Percentiles rank a stretch among this genome's conserved stretches.
Evolutionary conservation across 345 rosid genomes (phyloP).

Genomic region (Erodium maritimum): DNA sequence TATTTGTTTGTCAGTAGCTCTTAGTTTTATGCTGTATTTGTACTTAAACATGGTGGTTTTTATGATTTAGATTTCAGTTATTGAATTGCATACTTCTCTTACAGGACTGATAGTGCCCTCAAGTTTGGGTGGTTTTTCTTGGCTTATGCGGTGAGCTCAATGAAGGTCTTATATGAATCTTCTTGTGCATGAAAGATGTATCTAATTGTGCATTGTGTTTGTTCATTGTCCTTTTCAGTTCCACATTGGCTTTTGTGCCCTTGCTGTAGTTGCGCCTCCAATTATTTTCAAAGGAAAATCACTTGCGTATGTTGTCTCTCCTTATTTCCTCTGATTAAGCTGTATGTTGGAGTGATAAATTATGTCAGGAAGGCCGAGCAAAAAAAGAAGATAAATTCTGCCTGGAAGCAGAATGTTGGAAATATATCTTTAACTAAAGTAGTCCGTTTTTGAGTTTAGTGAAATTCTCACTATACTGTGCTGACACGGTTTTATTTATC

Average conservation of each 20-base stretch:
- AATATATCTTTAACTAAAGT: background rate
- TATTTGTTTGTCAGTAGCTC: too few relatives aligned
- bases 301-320: slow-evolving; percentile 54
- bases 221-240: slow-evolving; percentile 30
- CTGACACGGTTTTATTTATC: background rate
- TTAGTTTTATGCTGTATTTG: background rate
- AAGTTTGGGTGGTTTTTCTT: slow-evolving; percentile 93
- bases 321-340: background rate
- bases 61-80: background rate
- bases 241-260: slow-evolving; percentile 75
- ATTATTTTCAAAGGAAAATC: slow-evolving; percentile 88
- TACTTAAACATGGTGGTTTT: background rate
- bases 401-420: background rate
- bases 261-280: slow-evolving; percentile 85
- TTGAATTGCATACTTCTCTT: background rate
- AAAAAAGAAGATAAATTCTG: too few relatives aligned
- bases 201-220: slow-evolving; percentile 7
- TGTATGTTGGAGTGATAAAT: background rate
- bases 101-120: slow-evolving; percentile 96
- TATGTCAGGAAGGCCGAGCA: too few relatives aligned
- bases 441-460: background rate
- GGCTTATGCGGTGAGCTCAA: slow-evolving; percentile 47
- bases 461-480: background rate
- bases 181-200: background rate
- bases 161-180: background rate